Conservation (phyloP, 805 yeast genomes). For the Saccharomycopsis sp. region DNA sequence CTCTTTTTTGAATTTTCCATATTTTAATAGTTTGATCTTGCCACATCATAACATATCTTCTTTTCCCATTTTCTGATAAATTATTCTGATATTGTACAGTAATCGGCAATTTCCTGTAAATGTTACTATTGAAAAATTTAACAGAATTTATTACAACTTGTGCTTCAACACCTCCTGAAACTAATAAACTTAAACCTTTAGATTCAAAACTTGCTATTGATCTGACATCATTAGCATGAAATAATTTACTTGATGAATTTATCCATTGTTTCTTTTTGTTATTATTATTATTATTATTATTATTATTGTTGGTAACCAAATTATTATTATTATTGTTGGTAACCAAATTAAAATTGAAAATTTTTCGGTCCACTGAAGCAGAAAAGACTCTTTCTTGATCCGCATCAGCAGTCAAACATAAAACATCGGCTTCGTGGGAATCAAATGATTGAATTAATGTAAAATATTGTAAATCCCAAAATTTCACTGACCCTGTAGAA, state of each 20-base stretch:
- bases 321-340: conserved; percentile 27
- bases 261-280: conserved; percentile 46
- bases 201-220: conserved; percentile 66
- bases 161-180: conserved; percentile 81
- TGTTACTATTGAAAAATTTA: conserved; percentile 62
- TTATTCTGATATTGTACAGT: conserved; percentile 51
- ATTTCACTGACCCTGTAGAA: conserved; percentile 87
- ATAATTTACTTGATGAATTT: conserved; percentile 62
- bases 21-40: conserved; percentile 74
- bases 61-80: conserved; percentile 39
- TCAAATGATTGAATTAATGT: conserved; percentile 75
- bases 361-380: conserved; percentile 92
- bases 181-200: conserved; percentile 57
- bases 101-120: conserved; percentile 59
- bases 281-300: conserved; percentile 8
- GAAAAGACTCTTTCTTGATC: conserved; percentile 63
- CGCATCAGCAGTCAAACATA: conserved; percentile 58
- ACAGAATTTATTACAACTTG: conserved; percentile 56
- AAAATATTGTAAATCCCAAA: conserved; percentile 81
- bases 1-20: conserved; percentile 50
- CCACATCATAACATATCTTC: conserved; percentile 64
- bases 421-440: conserved; percentile 86
- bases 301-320: conserved; percentile 23
- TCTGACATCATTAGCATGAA: conserved; percentile 83
- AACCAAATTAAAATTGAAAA: conserved; percentile 59